A percentile compares a stretch with the other conserved stretches of the same genome.
Conservation (phyloP, 116 monocot genomes). For the Phalaenopsis hybrid region DNA sequence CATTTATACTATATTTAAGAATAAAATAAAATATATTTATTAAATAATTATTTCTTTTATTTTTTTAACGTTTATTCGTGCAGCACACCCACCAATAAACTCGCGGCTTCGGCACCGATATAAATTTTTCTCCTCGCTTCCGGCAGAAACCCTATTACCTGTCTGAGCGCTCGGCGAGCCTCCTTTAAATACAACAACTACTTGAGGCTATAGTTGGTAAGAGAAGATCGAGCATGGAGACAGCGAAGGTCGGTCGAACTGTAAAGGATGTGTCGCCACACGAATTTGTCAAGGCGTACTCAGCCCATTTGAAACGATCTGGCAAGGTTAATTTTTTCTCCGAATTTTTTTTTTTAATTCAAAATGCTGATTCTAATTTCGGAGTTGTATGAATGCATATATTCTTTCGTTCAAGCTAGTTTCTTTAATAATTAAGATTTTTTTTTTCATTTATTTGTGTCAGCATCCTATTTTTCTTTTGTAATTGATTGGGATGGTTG, state of each 20-base stretch:
- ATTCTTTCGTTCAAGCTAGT: background rate
- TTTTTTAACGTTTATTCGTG: no score
- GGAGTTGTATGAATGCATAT: background rate
- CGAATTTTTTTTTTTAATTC: background rate
- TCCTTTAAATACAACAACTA: background rate
- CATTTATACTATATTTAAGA: no score
- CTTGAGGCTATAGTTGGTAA: background rate
- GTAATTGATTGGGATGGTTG: background rate
- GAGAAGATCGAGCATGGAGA: slow-evolving; percentile 8
- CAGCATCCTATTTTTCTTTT: background rate
- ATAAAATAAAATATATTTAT: no score
- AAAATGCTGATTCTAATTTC: background rate
- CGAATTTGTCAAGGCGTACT: slow-evolving; percentile 64
- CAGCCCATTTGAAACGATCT: slow-evolving; percentile 65
- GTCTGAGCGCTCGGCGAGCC: background rate
- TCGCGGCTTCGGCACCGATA: no score
- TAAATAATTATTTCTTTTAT: no score
- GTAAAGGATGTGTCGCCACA: slow-evolving; percentile 72
- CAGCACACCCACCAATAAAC: no score
- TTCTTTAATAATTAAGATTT: background rate
- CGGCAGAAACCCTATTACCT: background rate
- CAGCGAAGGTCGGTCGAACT: slow-evolving; percentile 29
- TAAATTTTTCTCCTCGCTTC: no score
- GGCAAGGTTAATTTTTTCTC: slow-evolving; percentile 51
- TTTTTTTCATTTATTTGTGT: background rate